Base-by-base conservation (phyloP, 2,329 filamentous ascomycete species). In the Colletotrichum viniferum region DNA sequence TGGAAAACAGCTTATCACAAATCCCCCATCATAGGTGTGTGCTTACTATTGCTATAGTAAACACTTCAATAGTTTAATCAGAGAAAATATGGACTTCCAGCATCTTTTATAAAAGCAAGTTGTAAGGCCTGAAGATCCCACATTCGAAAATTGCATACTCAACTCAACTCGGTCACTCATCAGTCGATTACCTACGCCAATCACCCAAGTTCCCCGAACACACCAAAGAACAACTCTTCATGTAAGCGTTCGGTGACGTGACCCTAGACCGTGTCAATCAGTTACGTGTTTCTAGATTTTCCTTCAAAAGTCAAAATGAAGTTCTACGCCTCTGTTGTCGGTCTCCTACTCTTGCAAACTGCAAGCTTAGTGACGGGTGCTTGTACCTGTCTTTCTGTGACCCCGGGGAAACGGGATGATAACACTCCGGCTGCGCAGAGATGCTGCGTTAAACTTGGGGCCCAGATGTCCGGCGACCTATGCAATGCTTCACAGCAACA, bases 191-290 rank as follows among this genome's bases (percentile, higher is more conserved):
- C 0, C 0, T 21, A n/a, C 43, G 1, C 43, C n/a, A 13, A 52
- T 13, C n/a, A n/a, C 3, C n/a, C 13, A 21, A 3, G 5, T 52
- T 1, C 43, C 4, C n/a, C 6, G 0, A 13, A 21, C 0, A 52
- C 18, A 4, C n/a, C 3, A 52, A 1, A 21, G 4, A 7, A 21
- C 43, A 13, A 52, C 5, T 21, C 1, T 21, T 21, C 43, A 52
- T 52, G 43, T 52, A 13, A 52, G 43, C 10, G 10, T 24, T 52
- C 6, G 3, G 0, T 21, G 43, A 21, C 5, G 3, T 13, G 6
- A 21, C 1, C 5, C 0, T 21, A 13, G 5, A 21, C n/a, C n/a
- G 2, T 0, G 43, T 1, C 4, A 13, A 21, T 21, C n/a, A 4
- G n/a, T 52, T 6, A 52, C n/a, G 2, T 7, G 3, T 48, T 21